Percentiles rank a stretch among this genome's conserved stretches.
phyloP scores from a whole-genome alignment of 2,329 filamentous ascomycete species.

The Elsinoe perseae region DNA sequence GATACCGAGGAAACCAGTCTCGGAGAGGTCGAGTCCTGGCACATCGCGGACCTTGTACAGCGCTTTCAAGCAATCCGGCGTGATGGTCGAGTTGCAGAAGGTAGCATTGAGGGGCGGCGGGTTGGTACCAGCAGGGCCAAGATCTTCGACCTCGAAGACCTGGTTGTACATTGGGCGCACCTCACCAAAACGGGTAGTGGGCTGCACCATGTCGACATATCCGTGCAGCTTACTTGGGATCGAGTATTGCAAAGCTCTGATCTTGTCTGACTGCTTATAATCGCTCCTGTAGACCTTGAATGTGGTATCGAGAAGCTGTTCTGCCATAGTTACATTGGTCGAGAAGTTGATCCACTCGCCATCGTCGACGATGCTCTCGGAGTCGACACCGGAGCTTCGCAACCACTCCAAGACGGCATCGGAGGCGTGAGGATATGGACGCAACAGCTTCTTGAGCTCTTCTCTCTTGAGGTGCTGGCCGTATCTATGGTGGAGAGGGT shows the following conservation, averaged over 20 bases:
- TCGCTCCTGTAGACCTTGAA: constrained; percentile 46
- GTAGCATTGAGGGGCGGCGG: constrained; percentile 21
- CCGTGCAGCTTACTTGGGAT: constrained; percentile 49
- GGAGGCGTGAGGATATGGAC: constrained; percentile 43
- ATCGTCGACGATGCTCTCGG: constrained; percentile 41
- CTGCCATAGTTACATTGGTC: constrained; percentile 45
- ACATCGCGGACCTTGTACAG: constrained; percentile 43
- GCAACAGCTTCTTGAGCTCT: constrained; percentile 48
- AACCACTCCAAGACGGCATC: constrained; percentile 51
- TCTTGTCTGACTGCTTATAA: constrained; percentile 36
- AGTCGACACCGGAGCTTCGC: constrained; percentile 40
- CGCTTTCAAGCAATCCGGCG: constrained; percentile 44
- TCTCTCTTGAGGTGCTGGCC: constrained; percentile 56
- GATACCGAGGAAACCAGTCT: constrained; percentile 26
- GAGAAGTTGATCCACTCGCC: constrained; percentile 57
- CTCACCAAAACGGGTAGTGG: constrained; percentile 51
- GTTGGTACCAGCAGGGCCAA: constrained; percentile 5
- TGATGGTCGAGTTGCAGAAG: constrained; percentile 45
- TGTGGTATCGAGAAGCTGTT: constrained; percentile 49
- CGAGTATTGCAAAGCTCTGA: constrained; percentile 54
- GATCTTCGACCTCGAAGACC: constrained; percentile 13
- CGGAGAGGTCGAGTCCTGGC: constrained; percentile 11
- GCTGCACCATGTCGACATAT: constrained; percentile 51
- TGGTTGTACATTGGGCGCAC: constrained; percentile 38
- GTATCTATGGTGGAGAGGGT: constrained; percentile 51